These are phyloP conservation scores for Rhodotorula sp. DNA, from an alignment of 1,284 basidiomycete genomes.

Conservation along the genomic window DNA sequence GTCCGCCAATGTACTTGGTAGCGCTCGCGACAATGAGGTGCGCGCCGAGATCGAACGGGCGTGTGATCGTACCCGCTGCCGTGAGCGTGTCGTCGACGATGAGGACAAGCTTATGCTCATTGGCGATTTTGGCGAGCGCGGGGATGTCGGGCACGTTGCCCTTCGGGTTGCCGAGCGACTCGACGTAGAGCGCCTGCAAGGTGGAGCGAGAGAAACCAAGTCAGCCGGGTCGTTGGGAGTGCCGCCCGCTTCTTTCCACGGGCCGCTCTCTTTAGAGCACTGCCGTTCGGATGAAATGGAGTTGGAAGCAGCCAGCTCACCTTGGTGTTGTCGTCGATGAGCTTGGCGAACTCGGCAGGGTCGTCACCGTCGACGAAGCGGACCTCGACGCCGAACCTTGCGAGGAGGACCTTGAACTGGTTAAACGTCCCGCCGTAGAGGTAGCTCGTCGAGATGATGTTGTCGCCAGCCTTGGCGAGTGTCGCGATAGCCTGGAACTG, in stretches of 20 bases:
- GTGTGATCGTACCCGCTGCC: conserved; percentile 63
- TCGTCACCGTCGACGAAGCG: conserved; percentile 70
- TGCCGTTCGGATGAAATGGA: too few relatives aligned
- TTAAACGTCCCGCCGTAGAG: conserved; percentile 78
- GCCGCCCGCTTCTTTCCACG: too few relatives aligned
- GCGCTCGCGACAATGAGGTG: conserved; percentile 63
- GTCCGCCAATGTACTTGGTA: conserved; percentile 47
- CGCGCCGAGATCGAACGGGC: conserved; percentile 76
- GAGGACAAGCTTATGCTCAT: conserved; percentile 71
- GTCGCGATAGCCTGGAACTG: conserved; percentile 72
- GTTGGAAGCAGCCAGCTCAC: too few relatives aligned
- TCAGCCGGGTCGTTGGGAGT: too few relatives aligned
- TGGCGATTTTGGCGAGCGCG: conserved; percentile 74
- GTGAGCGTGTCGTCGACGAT: conserved; percentile 78
- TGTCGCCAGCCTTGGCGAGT: conserved; percentile 65
- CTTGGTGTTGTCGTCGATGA: conserved; percentile 62
- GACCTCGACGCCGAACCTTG: conserved; percentile 67
- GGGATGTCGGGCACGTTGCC: conserved; percentile 62
- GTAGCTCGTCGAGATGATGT: conserved; percentile 72
- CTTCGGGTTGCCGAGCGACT: conserved; percentile 81
- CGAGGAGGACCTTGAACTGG: conserved; percentile 68
- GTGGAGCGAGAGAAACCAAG: conserved; percentile 52
- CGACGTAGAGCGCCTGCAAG: conserved; percentile 68
- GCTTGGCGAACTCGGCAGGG: conserved; percentile 64
- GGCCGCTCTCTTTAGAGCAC: too few relatives aligned